These are phyloP conservation scores for Lasiodiplodia sp. DNA, from an alignment of 2,329 filamentous ascomycete genomes.

Conservation along the genomic window DNA sequence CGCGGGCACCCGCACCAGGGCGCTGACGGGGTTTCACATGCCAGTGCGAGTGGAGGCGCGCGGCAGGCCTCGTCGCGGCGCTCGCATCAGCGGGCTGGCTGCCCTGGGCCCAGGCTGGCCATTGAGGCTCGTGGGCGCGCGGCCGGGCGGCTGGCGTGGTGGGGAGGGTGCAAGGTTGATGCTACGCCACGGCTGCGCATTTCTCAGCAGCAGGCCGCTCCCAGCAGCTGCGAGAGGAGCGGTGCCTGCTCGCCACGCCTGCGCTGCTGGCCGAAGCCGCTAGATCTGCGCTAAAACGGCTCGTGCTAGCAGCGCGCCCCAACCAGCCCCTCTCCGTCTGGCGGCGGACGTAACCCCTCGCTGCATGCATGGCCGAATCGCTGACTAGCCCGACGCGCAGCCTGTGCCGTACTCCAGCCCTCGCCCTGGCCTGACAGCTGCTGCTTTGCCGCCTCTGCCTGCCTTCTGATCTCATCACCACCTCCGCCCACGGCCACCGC, in stretches of 20 bases:
- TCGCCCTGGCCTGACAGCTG: slow-evolving; percentile 25
- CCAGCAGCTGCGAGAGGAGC: slow-evolving; percentile 2
- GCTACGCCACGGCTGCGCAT: slow-evolving; percentile 5
- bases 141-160: not conserved
- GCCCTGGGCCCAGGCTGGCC: slow-evolving; percentile 11
- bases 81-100: slow-evolving; percentile 11
- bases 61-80: not conserved
- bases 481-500: slow-evolving; percentile 13
- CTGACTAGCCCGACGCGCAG: slow-evolving; percentile 23
- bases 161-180: slow-evolving; percentile 11
- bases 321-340: slow-evolving; percentile 14
- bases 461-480: slow-evolving; percentile 29
- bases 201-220: slow-evolving; percentile 23
- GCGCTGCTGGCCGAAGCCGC: not conserved
- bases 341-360: slow-evolving; percentile 22
- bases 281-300: slow-evolving; percentile 9
- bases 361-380: slow-evolving; percentile 20
- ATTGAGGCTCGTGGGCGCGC: slow-evolving; percentile 24
- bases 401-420: slow-evolving; percentile 21
- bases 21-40: slow-evolving; percentile 29
- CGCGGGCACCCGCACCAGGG: slow-evolving; percentile 15
- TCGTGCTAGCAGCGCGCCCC: slow-evolving; percentile 15
- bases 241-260: slow-evolving; percentile 21
- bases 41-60: slow-evolving; percentile 8
- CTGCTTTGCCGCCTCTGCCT: slow-evolving; percentile 25